Percentiles rank a stretch among this genome's conserved stretches.
phyloP scores from a whole-genome alignment of 2,329 filamentous ascomycete genomes.

The Neobulgaria alba region DNA sequence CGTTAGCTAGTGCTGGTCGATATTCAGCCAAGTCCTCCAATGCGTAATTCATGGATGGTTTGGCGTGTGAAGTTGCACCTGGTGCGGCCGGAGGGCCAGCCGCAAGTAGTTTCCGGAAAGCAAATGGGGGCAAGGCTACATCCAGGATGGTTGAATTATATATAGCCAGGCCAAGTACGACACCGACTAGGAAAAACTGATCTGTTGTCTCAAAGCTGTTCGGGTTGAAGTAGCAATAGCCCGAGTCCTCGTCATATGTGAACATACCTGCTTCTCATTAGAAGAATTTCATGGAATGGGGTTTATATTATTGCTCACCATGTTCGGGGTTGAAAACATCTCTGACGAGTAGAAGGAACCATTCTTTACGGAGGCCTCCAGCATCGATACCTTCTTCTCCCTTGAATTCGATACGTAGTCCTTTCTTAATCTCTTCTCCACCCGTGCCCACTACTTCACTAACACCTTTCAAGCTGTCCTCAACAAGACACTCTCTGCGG shows the following conservation, averaged over 20 bases:
- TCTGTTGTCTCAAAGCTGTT: constrained; percentile 84
- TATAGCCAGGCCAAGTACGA: constrained; percentile 80
- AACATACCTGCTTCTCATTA: constrained; percentile 62
- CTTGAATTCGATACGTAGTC: constrained; percentile 72
- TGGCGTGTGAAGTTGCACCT: constrained; percentile 46
- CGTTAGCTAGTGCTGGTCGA: constrained; percentile 64
- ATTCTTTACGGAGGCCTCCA: constrained; percentile 84
- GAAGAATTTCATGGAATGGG: background rate
- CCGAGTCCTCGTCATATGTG: constrained; percentile 82
- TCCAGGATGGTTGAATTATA: constrained; percentile 94
- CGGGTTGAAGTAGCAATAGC: constrained; percentile 89
- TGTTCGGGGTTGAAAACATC: constrained; percentile 89
- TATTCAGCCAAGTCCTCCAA: constrained; percentile 79
- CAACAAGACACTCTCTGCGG: constrained; percentile 75
- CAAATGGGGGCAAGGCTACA: constrained; percentile 78
- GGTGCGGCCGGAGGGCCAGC: constrained; percentile 57
- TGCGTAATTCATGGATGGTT: constrained; percentile 60
- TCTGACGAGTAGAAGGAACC: constrained; percentile 80
- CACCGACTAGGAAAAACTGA: constrained; percentile 84
- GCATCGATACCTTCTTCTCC: constrained; percentile 90
- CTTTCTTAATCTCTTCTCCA: constrained; percentile 83
- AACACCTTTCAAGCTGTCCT: constrained; percentile 78
- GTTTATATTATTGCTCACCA: constrained; percentile 44
- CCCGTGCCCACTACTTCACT: constrained; percentile 76
- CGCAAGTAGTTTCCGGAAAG: constrained; percentile 78